These are phyloP conservation scores for Yamadazyma philogaea DNA, from an alignment of 805 yeast species.

Conservation along the genomic window DNA sequence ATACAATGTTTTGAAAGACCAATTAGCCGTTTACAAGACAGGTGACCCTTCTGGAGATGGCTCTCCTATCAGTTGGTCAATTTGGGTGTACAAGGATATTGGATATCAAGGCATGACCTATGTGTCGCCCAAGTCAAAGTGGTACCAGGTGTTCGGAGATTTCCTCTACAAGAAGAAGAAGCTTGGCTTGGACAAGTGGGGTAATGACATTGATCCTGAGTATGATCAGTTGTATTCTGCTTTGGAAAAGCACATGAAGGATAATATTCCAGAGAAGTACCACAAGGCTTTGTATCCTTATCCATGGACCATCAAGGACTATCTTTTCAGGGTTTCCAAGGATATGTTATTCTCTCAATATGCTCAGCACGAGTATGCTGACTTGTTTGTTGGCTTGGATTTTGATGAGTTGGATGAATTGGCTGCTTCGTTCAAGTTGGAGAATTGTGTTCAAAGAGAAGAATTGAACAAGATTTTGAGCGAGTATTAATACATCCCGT, in stretches of 20 bases:
- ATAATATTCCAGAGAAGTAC: conserved; percentile 39
- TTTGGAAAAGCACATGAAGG: conserved; percentile 35
- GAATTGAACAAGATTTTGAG: conserved; percentile 36
- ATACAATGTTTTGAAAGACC: conserved; percentile 44
- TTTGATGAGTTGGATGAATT: conserved; percentile 48
- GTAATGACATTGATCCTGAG: conserved; percentile 43
- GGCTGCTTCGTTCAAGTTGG: conserved; percentile 51
- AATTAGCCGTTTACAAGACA: conserved; percentile 39
- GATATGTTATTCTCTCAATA: conserved; percentile 45
- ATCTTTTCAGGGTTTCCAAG: conserved; percentile 38
- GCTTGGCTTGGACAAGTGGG: conserved; percentile 51
- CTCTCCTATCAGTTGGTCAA: conserved; percentile 47
- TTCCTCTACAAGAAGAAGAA: conserved; percentile 42
- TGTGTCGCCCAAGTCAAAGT: conserved; percentile 44
- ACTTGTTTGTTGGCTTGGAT: conserved; percentile 37
- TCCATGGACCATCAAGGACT: conserved; percentile 35
- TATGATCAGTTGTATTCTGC: conserved; percentile 33
- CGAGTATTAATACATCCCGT: conserved; percentile 13
- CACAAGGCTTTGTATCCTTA: conserved; percentile 41
- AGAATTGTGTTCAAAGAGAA: conserved; percentile 41
- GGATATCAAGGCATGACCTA: conserved; percentile 50
- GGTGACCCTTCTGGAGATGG: conserved; percentile 51
- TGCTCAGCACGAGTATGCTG: conserved; percentile 45
- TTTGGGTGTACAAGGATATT: conserved; percentile 53
- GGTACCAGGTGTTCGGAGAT: conserved; percentile 40